Evolutionary conservation across 2,329 filamentous ascomycete genomes (phyloP).

Genomic region (Arthrobotrys iridis): DNA sequence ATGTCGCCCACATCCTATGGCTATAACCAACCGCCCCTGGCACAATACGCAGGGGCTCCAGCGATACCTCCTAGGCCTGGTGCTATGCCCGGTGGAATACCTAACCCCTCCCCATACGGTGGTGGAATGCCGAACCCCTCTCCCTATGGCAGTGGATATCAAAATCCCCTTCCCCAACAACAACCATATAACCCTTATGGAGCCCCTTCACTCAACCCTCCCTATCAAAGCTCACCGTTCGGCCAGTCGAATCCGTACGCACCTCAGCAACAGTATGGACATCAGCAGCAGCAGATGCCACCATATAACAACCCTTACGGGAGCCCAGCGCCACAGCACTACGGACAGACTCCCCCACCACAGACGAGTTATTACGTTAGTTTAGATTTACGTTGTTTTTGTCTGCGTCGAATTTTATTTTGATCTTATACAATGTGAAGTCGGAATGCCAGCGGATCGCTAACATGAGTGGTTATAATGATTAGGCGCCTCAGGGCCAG

Average conservation of each 20-base stretch:
- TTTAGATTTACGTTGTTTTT: constrained; percentile 24
- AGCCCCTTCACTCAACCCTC: constrained; percentile 12
- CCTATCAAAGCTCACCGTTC: constrained; percentile 17
- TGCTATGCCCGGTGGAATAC: constrained; percentile 15
- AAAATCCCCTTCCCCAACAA: constrained; percentile 20
- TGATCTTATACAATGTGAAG: neutral
- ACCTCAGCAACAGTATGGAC: constrained; percentile 40
- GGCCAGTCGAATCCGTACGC: constrained; percentile 47
- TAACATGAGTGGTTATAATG: neutral
- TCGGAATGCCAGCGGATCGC: neutral
- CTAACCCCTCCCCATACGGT: constrained; percentile 3
- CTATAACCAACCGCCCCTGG: constrained; percentile 30
- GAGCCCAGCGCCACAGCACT: constrained; percentile 27
- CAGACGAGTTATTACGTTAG: constrained; percentile 50
- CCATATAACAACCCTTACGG: constrained; percentile 30
- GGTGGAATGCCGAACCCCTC: neutral
- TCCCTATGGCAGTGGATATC: constrained; percentile 41
- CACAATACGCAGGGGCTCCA: constrained; percentile 35
- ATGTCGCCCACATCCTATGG: constrained; percentile 16
- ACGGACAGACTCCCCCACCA: constrained; percentile 40
- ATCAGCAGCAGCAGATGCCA: constrained; percentile 23
- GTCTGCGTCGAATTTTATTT: constrained; percentile 3
- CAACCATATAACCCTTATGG: constrained; percentile 36
- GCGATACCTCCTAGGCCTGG: constrained; percentile 43
- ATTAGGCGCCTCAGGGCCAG: constrained; percentile 39